Evolutionary conservation across 345 rosid species (phyloP).

Genomic region (Syzygium oleosum): DNA sequence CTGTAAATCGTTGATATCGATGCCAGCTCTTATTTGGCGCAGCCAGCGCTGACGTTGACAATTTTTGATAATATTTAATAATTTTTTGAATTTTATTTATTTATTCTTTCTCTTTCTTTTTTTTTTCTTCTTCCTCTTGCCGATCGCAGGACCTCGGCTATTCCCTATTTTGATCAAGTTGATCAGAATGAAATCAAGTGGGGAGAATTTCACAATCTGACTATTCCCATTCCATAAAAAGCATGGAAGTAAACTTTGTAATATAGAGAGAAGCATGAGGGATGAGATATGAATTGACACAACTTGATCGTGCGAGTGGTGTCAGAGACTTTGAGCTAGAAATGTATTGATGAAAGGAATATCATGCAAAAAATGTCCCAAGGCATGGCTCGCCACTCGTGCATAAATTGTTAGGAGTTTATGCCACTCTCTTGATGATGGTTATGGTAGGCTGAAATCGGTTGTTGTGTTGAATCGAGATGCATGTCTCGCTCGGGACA

Average conservation of each 20-base stretch:
- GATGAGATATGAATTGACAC: background rate
- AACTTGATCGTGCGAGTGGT: background rate
- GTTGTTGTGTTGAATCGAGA: too few relatives aligned
- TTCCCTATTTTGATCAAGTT: too few relatives aligned
- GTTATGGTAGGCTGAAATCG: fast-evolving
- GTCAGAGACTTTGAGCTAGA: background rate
- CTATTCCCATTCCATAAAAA: background rate
- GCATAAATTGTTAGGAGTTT: background rate
- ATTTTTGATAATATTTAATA: too few relatives aligned
- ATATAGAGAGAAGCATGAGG: background rate
- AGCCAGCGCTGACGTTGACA: too few relatives aligned
- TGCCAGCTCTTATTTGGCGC: too few relatives aligned
- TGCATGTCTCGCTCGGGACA: fast-evolving
- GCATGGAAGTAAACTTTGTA: background rate
- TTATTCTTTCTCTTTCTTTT: too few relatives aligned
- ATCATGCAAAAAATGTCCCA: background rate
- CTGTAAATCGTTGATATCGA: too few relatives aligned
- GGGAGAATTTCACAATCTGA: background rate
- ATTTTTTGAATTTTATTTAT: too few relatives aligned
- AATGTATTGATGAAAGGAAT: background rate
- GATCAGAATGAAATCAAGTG: background rate
- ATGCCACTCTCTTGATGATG: background rate
- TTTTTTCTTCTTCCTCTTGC: too few relatives aligned
- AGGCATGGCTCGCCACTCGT: fast-evolving
- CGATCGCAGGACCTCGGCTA: too few relatives aligned